A percentile compares a stretch with the other conserved stretches of the same genome.
Conservation (phyloP, 257 asterid genomes). For the Verbascum thapsus region DNA sequence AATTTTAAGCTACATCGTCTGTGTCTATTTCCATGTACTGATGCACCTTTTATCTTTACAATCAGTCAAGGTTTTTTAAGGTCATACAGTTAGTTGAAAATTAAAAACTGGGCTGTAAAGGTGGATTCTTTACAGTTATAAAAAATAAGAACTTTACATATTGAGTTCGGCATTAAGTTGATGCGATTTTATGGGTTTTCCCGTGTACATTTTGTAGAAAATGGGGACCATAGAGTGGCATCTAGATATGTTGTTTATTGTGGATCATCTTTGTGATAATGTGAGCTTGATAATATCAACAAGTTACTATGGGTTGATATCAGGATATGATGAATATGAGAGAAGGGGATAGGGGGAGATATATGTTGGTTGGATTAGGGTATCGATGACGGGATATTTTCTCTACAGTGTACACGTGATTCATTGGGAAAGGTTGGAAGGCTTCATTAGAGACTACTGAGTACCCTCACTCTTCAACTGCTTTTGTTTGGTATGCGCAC, state of each 20-base stretch:
- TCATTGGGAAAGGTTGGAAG: constrained; percentile 87
- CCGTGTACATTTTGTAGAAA: constrained; percentile 6
- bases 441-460: constrained; percentile 87
- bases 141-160: constrained; percentile 15
- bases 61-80: constrained; percentile 6
- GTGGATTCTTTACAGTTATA: constrained; percentile 4
- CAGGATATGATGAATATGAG: constrained; percentile 39
- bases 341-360: constrained; percentile 53
- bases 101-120: constrained; percentile 17
- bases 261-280: constrained; percentile 19
- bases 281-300: constrained; percentile 29
- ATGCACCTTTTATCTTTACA: constrained; percentile 1
- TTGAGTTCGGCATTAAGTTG: constrained; percentile 11
- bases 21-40: constrained; percentile 24
- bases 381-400: constrained; percentile 96
- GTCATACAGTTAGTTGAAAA: constrained; percentile 6
- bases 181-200: too few species aligned
- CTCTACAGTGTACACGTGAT: constrained; percentile 88
- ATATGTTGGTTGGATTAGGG: constrained; percentile 81
- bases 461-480: constrained; percentile 70
- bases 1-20: constrained; percentile 1
- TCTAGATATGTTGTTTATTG: constrained; percentile 15
- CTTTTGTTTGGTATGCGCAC: constrained; percentile 86
- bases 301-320: constrained; percentile 32
- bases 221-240: constrained; percentile 15